These are phyloP conservation scores for Linderniella brevidens DNA, from an alignment of 257 asterid genomes.

Conservation along the genomic window DNA sequence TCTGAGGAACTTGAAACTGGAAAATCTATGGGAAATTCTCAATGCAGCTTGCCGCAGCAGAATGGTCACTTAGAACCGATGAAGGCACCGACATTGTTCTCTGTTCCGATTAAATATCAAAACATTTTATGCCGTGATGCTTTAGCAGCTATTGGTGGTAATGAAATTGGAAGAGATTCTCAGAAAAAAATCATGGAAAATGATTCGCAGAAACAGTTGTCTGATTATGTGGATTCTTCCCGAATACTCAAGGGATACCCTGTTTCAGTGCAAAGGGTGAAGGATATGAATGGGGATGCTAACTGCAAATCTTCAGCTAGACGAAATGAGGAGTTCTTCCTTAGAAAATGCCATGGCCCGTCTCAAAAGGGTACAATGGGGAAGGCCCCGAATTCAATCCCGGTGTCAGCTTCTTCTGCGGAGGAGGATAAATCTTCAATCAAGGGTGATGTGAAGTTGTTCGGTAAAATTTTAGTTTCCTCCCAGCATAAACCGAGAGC, in stretches of 20 bases:
- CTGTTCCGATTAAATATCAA: slow-evolving; percentile 34
- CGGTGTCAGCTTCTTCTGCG: slow-evolving; percentile 27
- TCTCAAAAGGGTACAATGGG: slow-evolving; percentile 12
- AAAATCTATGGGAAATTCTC: slow-evolving; percentile 16
- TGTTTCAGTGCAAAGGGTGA: slow-evolving; percentile 24
- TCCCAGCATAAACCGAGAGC: slow-evolving; percentile 34
- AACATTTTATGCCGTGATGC: slow-evolving; percentile 14
- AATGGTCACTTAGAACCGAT: slow-evolving; percentile 17
- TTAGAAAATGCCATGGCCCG: slow-evolving; percentile 33
- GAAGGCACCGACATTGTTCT: slow-evolving; percentile 21
- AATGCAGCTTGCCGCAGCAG: slow-evolving; percentile 17
- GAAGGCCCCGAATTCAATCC: neutral
- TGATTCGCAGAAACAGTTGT: slow-evolving; percentile 15
- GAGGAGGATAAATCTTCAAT: slow-evolving; percentile 41
- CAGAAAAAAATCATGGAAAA: slow-evolving; percentile 11
- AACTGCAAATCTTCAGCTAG: slow-evolving; percentile 15
- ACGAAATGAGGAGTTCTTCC: slow-evolving; percentile 24
- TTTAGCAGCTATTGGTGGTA: slow-evolving; percentile 16
- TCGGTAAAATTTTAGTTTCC: slow-evolving; percentile 69
- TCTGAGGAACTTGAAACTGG: slow-evolving; percentile 13
- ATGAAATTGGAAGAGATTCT: neutral
- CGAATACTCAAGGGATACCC: slow-evolving; percentile 40
- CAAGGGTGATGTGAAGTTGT: slow-evolving; percentile 75
- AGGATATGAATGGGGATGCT: slow-evolving; percentile 24
- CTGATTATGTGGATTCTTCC: slow-evolving; percentile 24